Percentiles rank a stretch among this genome's conserved stretches.
These are phyloP conservation scores for sweet orange (Citrus sinensis) DNA, from an alignment of 345 rosid species.

Conservation along the genomic window DVS_A1.0 CM039165.1:16112001-16112500, in stretches of 20 bases:
- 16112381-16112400: neutral
- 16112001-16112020: constrained; percentile 13
- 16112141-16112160: constrained; percentile 25
- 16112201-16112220: constrained; percentile 12
- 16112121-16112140: constrained; percentile 25
- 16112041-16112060: constrained; percentile 31
- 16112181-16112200: constrained; percentile 28
- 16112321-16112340: neutral
- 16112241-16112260: constrained; percentile 4
- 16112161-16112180: constrained; percentile 25
- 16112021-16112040: constrained; percentile 31
- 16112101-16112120: constrained; percentile 18
- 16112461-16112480: neutral
- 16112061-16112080: constrained; percentile 25
- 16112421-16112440: neutral
- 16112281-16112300: neutral
- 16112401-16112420: neutral
- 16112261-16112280: constrained; percentile 1
- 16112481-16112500: neutral
- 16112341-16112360: neutral
- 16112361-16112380: neutral
- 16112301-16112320: neutral
- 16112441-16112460: neutral
- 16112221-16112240: neutral
- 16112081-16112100: constrained; percentile 17